These are phyloP conservation scores for Candida silvatica DNA, from an alignment of 805 yeast species.

Conservation along the genomic window DNA sequence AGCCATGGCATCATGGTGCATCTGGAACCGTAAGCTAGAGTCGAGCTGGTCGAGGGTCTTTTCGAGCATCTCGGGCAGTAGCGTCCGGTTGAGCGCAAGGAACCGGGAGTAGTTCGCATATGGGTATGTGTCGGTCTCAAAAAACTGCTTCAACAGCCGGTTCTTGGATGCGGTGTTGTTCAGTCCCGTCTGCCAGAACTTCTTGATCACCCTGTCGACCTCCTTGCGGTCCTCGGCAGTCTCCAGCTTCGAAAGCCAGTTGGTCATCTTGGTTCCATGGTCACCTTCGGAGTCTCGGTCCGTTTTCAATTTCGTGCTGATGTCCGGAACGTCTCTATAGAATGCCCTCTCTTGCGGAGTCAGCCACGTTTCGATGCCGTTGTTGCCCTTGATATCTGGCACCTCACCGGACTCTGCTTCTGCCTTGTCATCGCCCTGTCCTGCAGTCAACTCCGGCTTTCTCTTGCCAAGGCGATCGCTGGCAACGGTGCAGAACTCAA, in stretches of 20 bases:
- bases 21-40: conserved; percentile 49
- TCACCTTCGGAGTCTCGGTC: too few species aligned
- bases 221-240: conserved; percentile 37
- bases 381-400: background rate
- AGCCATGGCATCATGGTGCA: conserved; percentile 42
- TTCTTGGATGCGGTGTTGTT: conserved; percentile 68
- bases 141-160: conserved; percentile 48
- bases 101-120: conserved; percentile 55
- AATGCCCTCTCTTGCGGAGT: conserved; percentile 55
- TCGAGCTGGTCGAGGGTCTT: conserved; percentile 50
- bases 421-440: conserved; percentile 17
- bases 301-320: too few species aligned
- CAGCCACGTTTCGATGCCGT: conserved; percentile 5
- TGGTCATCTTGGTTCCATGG: conserved; percentile 11
- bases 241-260: conserved; percentile 13
- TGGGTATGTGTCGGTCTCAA: conserved; percentile 38
- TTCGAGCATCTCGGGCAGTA: conserved; percentile 40
- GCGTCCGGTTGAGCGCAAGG: conserved; percentile 46
- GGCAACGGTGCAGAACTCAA: conserved; percentile 32
- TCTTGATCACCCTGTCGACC: conserved; percentile 37
- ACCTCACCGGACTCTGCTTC: conserved; percentile 9
- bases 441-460: conserved; percentile 28
- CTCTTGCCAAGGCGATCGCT: conserved; percentile 32
- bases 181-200: conserved; percentile 41
- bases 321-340: conserved; percentile 47